phyloP scores from a whole-genome alignment of 148 eudicot genomes.

The Persicaria tinctoria region DNA sequence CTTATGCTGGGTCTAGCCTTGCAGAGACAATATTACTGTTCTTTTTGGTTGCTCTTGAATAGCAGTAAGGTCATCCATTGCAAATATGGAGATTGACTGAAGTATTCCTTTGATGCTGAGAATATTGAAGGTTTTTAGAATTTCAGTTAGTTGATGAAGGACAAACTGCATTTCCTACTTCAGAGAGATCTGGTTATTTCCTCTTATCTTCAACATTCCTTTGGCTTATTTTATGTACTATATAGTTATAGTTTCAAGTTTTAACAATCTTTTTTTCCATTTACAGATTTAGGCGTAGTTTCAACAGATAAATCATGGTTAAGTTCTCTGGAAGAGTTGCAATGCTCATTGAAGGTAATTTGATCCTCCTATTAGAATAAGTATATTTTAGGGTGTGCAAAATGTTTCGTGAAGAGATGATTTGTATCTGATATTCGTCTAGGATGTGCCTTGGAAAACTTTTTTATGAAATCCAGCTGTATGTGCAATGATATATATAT shows the following conservation, averaged over 20 bases:
- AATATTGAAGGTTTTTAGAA: constrained; percentile 71
- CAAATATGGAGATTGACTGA: constrained; percentile 21
- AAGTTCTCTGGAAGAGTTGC: constrained; percentile 50
- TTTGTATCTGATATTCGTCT: neutral
- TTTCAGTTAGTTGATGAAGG: constrained; percentile 74
- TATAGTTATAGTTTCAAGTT: constrained; percentile 31
- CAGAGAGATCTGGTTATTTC: constrained; percentile 47
- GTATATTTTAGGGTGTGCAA: too few relatives aligned
- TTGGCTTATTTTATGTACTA: constrained; percentile 22
- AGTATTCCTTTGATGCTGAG: constrained; percentile 32
- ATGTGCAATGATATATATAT: constrained; percentile 99
- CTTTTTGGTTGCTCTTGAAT: constrained; percentile 18
- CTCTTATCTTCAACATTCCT: constrained; percentile 3
- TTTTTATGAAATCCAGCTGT: constrained; percentile 82
- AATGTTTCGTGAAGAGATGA: neutral
- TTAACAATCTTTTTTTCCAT: neutral
- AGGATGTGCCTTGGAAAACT: constrained; percentile 92
- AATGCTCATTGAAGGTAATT: constrained; percentile 55
- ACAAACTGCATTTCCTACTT: constrained; percentile 29
- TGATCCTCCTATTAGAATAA: neutral
- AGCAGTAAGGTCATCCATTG: constrained; percentile 17
- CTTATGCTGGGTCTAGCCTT: constrained; percentile 8
- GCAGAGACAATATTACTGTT: neutral
- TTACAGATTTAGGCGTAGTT: constrained; percentile 34
- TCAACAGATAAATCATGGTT: constrained; percentile 31